These are phyloP conservation scores for Boletus coccyginus DNA, from an alignment of 768 basidiomycete species.

Conservation along the genomic window DNA sequence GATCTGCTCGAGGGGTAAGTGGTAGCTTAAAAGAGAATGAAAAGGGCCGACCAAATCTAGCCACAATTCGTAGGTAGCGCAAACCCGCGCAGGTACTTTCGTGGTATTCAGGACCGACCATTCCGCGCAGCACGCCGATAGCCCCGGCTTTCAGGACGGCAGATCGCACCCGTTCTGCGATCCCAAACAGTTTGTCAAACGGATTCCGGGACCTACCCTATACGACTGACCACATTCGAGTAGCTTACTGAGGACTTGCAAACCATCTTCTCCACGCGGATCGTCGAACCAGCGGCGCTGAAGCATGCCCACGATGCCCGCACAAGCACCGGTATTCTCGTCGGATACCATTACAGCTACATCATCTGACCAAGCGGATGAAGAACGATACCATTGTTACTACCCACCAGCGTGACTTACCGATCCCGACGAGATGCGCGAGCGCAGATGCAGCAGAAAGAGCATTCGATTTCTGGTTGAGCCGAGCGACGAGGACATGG, in stretches of 20 bases:
- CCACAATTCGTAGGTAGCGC: slow-evolving; percentile 22
- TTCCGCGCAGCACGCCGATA: slow-evolving; percentile 11
- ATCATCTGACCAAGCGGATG: slow-evolving; percentile 10
- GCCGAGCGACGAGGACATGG: slow-evolving; percentile 12
- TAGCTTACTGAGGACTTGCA: slow-evolving; percentile 16
- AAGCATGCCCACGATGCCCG: slow-evolving; percentile 20
- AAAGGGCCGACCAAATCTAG: slow-evolving; percentile 16
- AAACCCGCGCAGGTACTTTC: slow-evolving; percentile 16
- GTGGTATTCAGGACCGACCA: slow-evolving; percentile 11
- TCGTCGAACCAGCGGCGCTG: slow-evolving; percentile 29
- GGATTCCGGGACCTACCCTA: too few species aligned
- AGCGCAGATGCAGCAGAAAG: slow-evolving; percentile 21
- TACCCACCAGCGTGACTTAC: slow-evolving; percentile 9
- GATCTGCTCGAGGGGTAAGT: slow-evolving; percentile 1
- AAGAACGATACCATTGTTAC: neutral
- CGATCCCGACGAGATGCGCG: slow-evolving; percentile 14
- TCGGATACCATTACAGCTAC: slow-evolving; percentile 10
- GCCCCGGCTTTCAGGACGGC: slow-evolving; percentile 14
- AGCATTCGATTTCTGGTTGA: slow-evolving; percentile 15
- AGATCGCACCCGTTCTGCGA: slow-evolving; percentile 15
- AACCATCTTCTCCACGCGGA: slow-evolving; percentile 24
- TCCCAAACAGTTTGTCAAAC: neutral
- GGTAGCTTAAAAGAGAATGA: neutral
- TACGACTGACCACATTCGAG: slow-evolving; percentile 21
- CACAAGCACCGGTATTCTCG: neutral